Conservation (phyloP, 306 rosid genomes). For the Sphenostylis stenocarpa region DNA sequence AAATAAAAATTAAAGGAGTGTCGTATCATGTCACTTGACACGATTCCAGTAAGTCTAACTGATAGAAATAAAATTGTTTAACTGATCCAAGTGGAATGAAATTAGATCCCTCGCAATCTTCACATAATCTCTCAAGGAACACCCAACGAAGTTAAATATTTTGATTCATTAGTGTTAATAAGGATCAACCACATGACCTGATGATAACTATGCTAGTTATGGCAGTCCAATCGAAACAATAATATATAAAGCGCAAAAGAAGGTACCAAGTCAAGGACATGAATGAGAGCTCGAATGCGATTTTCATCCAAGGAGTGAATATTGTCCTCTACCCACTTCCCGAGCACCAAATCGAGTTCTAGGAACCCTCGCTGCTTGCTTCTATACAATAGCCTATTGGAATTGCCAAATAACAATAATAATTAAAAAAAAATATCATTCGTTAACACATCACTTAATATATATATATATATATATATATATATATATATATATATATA, state of each 20-base stretch:
- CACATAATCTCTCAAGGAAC: neutral
- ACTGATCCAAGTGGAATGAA: neutral
- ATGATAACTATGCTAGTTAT: neutral
- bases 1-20: no score
- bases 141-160: neutral
- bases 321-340: constrained; percentile 89
- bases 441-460: neutral
- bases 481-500: no score
- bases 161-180: neutral
- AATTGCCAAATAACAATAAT: neutral
- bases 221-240: neutral
- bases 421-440: no score
- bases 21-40: neutral
- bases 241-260: neutral
- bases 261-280: constrained; percentile 73
- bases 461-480: no score
- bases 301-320: constrained; percentile 70
- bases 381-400: constrained; percentile 63
- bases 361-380: constrained; percentile 91
- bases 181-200: neutral
- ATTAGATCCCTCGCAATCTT: neutral
- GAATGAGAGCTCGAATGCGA: constrained; percentile 59
- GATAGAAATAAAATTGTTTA: neutral
- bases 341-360: constrained; percentile 86
- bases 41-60: neutral